Percentiles rank a stretch among this genome's conserved stretches.
These are phyloP conservation scores for Amauroascus verrucosus DNA, from an alignment of 2,329 filamentous ascomycete genomes.

Conservation along the genomic window DNA sequence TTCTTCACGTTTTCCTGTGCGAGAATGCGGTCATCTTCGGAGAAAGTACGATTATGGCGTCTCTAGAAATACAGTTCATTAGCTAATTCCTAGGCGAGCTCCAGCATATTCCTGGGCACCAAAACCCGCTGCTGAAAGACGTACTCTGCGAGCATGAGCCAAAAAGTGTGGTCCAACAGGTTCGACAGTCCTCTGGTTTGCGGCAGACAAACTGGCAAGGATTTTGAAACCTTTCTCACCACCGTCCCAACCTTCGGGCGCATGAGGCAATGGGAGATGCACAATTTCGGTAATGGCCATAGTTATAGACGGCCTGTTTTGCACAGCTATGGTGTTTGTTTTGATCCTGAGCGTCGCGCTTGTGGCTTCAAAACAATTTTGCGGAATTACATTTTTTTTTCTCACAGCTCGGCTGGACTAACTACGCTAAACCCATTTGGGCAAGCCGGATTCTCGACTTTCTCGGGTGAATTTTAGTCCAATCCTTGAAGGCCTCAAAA, in stretches of 20 bases:
- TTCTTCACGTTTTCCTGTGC: conserved; percentile 92
- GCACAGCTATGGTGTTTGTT: not conserved
- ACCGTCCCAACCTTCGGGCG: conserved; percentile 66
- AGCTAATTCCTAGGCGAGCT: not conserved
- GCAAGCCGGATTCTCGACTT: not conserved
- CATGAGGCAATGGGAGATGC: conserved; percentile 51
- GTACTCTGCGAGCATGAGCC: conserved; percentile 83
- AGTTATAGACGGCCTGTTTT: conserved; percentile 18
- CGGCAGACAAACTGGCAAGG: conserved; percentile 62
- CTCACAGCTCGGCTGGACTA: not conserved
- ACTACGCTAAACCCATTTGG: conserved; percentile 11
- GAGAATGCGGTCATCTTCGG: conserved; percentile 95
- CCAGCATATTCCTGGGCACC: not conserved
- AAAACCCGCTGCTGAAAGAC: conserved; percentile 18
- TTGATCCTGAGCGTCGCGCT: not conserved
- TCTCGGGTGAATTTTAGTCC: not conserved
- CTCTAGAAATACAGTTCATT: conserved; percentile 34
- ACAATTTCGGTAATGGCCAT: conserved; percentile 53
- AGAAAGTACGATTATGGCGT: conserved; percentile 94
- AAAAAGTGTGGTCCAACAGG: conserved; percentile 96
- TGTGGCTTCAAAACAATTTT: conserved; percentile 1
- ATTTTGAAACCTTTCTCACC: conserved; percentile 84
- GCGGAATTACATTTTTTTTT: conserved; percentile 2
- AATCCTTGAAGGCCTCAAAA: too few relatives aligned
- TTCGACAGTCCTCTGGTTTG: conserved; percentile 80